Percentiles rank a stretch among this genome's conserved stretches.
Conservation (phyloP, 2,329 filamentous ascomycete genomes). For the Emergomyces orientalis region DNA sequence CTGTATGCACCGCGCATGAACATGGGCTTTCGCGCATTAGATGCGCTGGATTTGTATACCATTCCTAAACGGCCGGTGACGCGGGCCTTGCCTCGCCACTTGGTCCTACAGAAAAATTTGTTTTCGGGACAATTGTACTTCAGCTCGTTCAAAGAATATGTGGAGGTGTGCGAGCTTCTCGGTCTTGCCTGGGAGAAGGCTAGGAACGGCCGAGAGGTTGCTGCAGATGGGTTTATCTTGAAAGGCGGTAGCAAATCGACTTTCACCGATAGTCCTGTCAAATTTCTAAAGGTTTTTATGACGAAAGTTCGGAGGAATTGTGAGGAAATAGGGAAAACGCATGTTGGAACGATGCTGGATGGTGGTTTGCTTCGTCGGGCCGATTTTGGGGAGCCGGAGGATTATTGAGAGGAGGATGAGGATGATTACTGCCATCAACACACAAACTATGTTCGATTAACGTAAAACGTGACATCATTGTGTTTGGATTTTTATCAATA, state of each 20-base stretch:
- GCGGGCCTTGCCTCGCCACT: background rate
- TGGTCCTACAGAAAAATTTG: slow-evolving; percentile 45
- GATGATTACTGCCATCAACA: too few species aligned
- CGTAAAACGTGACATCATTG: too few species aligned
- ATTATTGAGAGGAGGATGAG: too few species aligned
- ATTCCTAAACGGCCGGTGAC: slow-evolving; percentile 4
- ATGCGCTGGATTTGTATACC: slow-evolving; percentile 11
- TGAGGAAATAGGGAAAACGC: slow-evolving; percentile 35
- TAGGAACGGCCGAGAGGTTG: slow-evolving; percentile 21
- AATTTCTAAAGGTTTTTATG: slow-evolving; percentile 33
- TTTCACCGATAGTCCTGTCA: slow-evolving; percentile 34
- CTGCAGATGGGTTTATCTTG: slow-evolving; percentile 21
- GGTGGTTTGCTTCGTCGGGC: slow-evolving; percentile 27
- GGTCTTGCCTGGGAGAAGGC: slow-evolving; percentile 15
- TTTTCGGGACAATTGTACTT: slow-evolving; percentile 62
- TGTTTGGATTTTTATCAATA: too few species aligned
- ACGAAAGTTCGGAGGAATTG: slow-evolving; percentile 29
- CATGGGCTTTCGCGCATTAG: slow-evolving; percentile 37
- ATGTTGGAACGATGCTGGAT: slow-evolving; percentile 37
- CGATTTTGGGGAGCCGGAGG: slow-evolving; percentile 22
- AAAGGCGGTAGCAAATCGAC: slow-evolving; percentile 16
- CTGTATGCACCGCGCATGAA: slow-evolving; percentile 44
- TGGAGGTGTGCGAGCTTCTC: slow-evolving; percentile 16
- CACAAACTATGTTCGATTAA: too few species aligned
- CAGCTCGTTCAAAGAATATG: slow-evolving; percentile 45